These are phyloP conservation scores for Trifolium dubium DNA, from an alignment of 306 rosid species.

Conservation along the genomic window DNA sequence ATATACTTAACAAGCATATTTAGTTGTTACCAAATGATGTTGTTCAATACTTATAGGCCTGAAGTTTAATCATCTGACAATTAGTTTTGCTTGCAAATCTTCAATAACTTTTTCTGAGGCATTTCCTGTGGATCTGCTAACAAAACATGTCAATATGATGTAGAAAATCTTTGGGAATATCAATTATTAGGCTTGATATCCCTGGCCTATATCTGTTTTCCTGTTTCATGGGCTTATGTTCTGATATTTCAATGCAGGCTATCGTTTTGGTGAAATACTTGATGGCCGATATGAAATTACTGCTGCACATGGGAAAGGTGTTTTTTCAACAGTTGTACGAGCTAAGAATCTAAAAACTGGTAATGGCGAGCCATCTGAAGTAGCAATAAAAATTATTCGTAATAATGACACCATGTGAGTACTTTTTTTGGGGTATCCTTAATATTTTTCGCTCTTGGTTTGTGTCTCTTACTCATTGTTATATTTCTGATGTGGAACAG, in stretches of 20 bases:
- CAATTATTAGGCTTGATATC: background rate
- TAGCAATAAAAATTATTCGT: constrained; percentile 93
- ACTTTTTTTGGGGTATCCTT: constrained; percentile 24
- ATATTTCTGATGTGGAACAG: constrained; percentile 50
- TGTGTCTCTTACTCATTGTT: constrained; percentile 27
- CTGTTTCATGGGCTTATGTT: constrained; percentile 23
- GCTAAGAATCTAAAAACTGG: constrained; percentile 78
- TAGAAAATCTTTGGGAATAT: background rate
- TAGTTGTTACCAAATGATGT: background rate
- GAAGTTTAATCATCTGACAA: constrained; percentile 10
- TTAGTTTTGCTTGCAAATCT: background rate
- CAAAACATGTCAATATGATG: constrained; percentile 7
- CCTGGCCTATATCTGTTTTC: constrained; percentile 4
- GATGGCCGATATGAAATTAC: constrained; percentile 93
- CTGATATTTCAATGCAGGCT: constrained; percentile 57
- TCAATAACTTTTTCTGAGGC: background rate
- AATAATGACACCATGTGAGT: constrained; percentile 96
- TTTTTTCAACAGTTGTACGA: constrained; percentile 95
- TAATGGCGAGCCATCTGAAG: constrained; percentile 92
- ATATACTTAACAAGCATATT: background rate
- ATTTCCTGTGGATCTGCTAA: constrained; percentile 2
- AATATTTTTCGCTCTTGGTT: constrained; percentile 15
- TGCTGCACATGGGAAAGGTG: constrained; percentile 98
- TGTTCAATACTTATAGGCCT: background rate
- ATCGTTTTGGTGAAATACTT: constrained; percentile 91